Base-by-base conservation (phyloP, 352 stramenopile species). In the Phytophthora constricta region DNA sequence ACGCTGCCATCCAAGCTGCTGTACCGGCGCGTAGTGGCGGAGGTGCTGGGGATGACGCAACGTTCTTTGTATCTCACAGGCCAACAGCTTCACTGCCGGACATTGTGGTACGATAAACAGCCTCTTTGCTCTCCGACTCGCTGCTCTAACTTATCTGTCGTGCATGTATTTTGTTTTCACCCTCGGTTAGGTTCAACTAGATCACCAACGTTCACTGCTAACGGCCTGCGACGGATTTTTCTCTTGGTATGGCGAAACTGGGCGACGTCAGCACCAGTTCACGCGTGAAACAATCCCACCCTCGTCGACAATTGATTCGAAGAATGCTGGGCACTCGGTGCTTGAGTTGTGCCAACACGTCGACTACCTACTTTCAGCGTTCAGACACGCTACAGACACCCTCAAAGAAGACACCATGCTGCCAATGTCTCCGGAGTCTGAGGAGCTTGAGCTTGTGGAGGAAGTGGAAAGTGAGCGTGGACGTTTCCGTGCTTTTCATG, bases 401-500 rank as follows among this genome's bases (percentile, higher is more conserved):
- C 22, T 46, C 8, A 33, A 37, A n/a, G 26, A 59, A 5, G 22
- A 25, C 13, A 14, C 23, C 4, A 48, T 17, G 33, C n/a, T 28
- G 26, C 51, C 27, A 14, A 52, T 26, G n/a, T 31, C 17, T 25
- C 9, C 16, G 34, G 41, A 65, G 22, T 14, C n/a, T 5, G 53
- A 73, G 7, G 39, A 70, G 3, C 41, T 79, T 10, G 45, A 65
- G 47, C 23, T 87, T 0, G 51, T 84, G 0, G 69, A 87, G 26
- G 57, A 78, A 23, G 65, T 70, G 14, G 63, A 80, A 51, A 95
- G 77, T n/a, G 64, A 79, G 22, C n/a, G 62, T 27, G 86, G 86
- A 0, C 74, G 79, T 14, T 93, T 93, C 47, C 85, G 87, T 20
- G 80, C 81, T 10, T 93, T 89, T 41, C 66, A 73, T 17, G 79